These are phyloP conservation scores for Arthrobotrys conoides DNA, from an alignment of 2,329 filamentous ascomycete species.

Conservation along the genomic window DNA sequence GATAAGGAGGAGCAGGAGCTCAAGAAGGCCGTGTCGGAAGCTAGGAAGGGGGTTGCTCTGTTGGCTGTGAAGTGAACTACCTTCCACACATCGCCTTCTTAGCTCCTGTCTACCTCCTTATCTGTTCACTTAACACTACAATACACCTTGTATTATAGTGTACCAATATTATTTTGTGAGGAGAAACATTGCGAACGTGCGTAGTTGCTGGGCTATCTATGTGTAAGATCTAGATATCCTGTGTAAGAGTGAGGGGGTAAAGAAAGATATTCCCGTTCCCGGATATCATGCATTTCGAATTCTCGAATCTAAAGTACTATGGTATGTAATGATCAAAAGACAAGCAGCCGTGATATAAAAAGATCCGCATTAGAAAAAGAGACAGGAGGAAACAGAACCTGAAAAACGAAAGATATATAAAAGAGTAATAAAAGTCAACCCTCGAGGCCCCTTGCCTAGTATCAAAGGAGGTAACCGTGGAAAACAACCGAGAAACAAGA, in stretches of 20 bases:
- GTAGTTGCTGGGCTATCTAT: too few relatives aligned
- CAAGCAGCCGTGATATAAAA: neutral
- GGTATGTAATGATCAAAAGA: neutral
- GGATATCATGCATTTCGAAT: conserved; percentile 45
- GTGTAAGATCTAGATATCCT: too few relatives aligned
- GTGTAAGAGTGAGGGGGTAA: neutral
- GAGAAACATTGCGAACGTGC: neutral
- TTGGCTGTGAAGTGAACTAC: conserved; percentile 73
- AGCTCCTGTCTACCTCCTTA: conserved; percentile 70
- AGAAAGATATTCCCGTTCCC: conserved; percentile 2
- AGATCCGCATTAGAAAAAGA: neutral
- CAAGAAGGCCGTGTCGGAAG: conserved; percentile 72
- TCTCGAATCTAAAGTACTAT: conserved; percentile 38
- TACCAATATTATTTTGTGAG: neutral
- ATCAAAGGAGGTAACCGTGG: neutral
- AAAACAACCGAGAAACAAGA: neutral
- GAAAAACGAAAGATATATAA: neutral
- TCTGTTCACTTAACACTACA: conserved; percentile 79
- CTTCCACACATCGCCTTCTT: neutral
- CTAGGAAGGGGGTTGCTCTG: conserved; percentile 76
- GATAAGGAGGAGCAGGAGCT: conserved; percentile 77
- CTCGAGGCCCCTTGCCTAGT: neutral
- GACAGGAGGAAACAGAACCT: neutral
- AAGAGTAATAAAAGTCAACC: neutral
- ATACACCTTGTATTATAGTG: conserved; percentile 64